Evolutionary conservation across 2,329 filamentous ascomycete species (phyloP).

Genomic region (Aaosphaeria arxii): DNA sequence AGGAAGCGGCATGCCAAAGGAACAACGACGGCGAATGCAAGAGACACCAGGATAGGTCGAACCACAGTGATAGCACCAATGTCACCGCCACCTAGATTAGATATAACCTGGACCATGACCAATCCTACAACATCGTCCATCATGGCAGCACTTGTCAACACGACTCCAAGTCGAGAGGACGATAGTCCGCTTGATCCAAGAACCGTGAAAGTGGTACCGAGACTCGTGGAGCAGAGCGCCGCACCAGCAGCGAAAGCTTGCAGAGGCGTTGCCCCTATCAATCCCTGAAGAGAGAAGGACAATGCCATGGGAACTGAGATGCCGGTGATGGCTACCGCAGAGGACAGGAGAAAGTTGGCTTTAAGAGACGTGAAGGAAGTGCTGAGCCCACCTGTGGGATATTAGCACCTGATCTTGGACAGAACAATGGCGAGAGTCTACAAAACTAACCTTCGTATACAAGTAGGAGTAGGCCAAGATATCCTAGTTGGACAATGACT

Average conservation of each 20-base stretch:
- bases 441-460: slow-evolving; percentile 61
- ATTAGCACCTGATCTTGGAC: neutral
- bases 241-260: slow-evolving; percentile 73
- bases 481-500: slow-evolving; percentile 64
- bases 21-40: slow-evolving; percentile 50
- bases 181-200: slow-evolving; percentile 59
- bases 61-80: slow-evolving; percentile 45
- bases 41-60: slow-evolving; percentile 51
- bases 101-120: slow-evolving; percentile 74
- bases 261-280: slow-evolving; percentile 52
- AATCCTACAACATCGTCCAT: slow-evolving; percentile 78
- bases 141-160: slow-evolving; percentile 72
- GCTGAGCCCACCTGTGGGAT: slow-evolving; percentile 55
- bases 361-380: slow-evolving; percentile 55
- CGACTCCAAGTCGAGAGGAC: slow-evolving; percentile 55
- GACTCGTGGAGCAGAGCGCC: slow-evolving; percentile 69
- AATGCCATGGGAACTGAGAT: slow-evolving; percentile 62
- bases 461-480: slow-evolving; percentile 68
- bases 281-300: slow-evolving; percentile 57
- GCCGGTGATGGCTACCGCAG: slow-evolving; percentile 63
- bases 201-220: slow-evolving; percentile 69
- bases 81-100: slow-evolving; percentile 54
- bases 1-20: slow-evolving; percentile 49
- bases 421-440: too few relatives aligned
- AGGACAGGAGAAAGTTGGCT: slow-evolving; percentile 60